Conservation (phyloP, 495 filamentous ascomycete species). For the Aspergillus haitiensis region DNA sequence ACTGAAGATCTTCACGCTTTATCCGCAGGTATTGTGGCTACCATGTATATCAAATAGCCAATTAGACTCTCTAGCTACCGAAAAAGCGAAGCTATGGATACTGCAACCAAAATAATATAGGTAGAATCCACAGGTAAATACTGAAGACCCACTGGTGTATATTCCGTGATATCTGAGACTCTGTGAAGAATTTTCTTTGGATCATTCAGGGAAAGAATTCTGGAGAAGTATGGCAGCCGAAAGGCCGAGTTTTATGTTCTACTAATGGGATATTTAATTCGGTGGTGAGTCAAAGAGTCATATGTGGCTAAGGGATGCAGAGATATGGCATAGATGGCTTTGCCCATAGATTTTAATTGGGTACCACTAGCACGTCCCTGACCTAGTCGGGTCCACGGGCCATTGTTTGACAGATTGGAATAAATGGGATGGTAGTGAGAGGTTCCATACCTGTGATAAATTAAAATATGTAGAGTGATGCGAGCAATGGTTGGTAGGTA, state of each 20-base stretch:
- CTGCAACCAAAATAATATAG: too few species aligned
- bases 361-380: constrained; percentile 6
- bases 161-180: too few species aligned
- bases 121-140: too few species aligned
- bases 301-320: background rate
- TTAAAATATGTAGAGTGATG: background rate
- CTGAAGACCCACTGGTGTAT: too few species aligned
- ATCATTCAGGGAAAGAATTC: background rate
- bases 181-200: too few species aligned
- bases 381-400: constrained; percentile 16
- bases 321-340: constrained; percentile 20
- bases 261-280: background rate
- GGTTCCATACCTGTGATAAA: background rate
- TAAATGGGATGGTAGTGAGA: too few species aligned
- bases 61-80: background rate
- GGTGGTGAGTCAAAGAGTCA: constrained; percentile 3
- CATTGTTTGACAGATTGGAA: constrained; percentile 11
- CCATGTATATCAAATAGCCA: background rate
- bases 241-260: background rate
- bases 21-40: constrained; percentile 1
- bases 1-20: constrained; percentile 10
- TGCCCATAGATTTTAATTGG: constrained; percentile 13
- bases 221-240: background rate
- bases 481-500: background rate
- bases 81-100: too few species aligned